Evolutionary conservation across 768 basidiomycete genomes (phyloP).

Genomic region (Lepiota subincarnata): DNA sequence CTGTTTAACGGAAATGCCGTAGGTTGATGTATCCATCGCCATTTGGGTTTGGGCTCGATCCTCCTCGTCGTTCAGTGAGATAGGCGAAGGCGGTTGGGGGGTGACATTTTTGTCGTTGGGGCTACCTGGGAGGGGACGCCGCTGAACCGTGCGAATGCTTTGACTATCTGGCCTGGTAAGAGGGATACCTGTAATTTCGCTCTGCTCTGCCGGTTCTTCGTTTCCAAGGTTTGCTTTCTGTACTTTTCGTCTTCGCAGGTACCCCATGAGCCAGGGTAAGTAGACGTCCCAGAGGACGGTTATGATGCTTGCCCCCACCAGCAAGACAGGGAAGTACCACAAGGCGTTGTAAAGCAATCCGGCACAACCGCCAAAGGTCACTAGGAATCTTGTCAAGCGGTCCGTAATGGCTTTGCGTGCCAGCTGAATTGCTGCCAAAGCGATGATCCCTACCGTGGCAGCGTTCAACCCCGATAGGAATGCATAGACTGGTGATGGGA

Average conservation of each 20-base stretch:
- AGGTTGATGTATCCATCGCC: constrained; percentile 18
- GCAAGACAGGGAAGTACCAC: constrained; percentile 49
- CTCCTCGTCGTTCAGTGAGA: background rate
- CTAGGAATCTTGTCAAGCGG: constrained; percentile 33
- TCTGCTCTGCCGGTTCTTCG: background rate
- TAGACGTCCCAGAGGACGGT: constrained; percentile 39
- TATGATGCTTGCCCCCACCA: constrained; percentile 33
- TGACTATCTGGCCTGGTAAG: constrained; percentile 6
- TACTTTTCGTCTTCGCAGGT: background rate
- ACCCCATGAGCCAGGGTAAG: constrained; percentile 7
- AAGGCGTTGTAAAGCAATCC: constrained; percentile 48
- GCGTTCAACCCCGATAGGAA: constrained; percentile 52
- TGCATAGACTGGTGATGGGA: constrained; percentile 45
- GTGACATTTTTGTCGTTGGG: background rate
- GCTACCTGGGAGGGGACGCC: background rate
- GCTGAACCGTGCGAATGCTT: constrained; percentile 2
- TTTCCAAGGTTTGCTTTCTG: constrained; percentile 1
- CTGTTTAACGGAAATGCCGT: constrained; percentile 23
- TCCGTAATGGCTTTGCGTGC: constrained; percentile 43
- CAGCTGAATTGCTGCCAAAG: constrained; percentile 47
- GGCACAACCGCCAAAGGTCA: constrained; percentile 39
- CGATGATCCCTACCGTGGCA: constrained; percentile 50
- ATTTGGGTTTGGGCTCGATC: constrained; percentile 3
- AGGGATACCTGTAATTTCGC: constrained; percentile 2
- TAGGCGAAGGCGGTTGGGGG: constrained; percentile 7